Evolutionary conservation across 2,329 filamentous ascomycete genomes (phyloP), one percentile per base, ranked within the genome.

Genomic region (Aspergillus phoenicis): DNA sequence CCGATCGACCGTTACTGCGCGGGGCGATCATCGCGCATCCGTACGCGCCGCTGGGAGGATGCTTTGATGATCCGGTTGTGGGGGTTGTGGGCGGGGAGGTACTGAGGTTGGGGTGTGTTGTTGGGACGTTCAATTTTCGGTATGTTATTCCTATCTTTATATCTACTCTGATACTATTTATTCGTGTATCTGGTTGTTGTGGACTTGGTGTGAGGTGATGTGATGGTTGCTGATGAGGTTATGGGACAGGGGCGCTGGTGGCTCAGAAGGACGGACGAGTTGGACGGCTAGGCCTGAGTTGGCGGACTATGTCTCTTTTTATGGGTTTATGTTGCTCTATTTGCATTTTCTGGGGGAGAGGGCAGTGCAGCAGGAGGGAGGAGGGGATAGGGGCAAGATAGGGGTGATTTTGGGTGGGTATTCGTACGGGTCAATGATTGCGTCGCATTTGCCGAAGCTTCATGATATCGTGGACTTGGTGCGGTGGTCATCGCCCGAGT

Each of bases 61-160:
- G 82, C 74, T 95, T 88, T 72, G 91, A 98, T 73, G 93, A 98
- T 72, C 84, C 85, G 0, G 83, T 97, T 0, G 89, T 98, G 1
- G 82, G 85, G n/a, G 80, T 86, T 8, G 78, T 90, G 2, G 86
- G 85, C 0, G 79, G 81, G 2, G 84, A 89, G 60, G 80, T 96
- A 49, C 75, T 96, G n/a, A 80, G 83, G 4, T 78, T 82, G 56
- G 91, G 91, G 1, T 96, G 87, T 70, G 74, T 96, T 1, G 89
- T 97, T 2, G 89, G 85, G 7, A 96, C 92, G 0, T 97, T 98
- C 77, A 97, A 98, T 72, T 97, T 98, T 74, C 85, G 93, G 90
- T 93, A 80, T 24, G 53, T 45, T 39, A 30, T 43, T 52, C 4
- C 8, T 39, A 26, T 52, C 33, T 13, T 55, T 10, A 11, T 13